Base-by-base conservation (phyloP, 2,329 filamentous ascomycete species). In the Magnaporthiopsis incrustans region DNA sequence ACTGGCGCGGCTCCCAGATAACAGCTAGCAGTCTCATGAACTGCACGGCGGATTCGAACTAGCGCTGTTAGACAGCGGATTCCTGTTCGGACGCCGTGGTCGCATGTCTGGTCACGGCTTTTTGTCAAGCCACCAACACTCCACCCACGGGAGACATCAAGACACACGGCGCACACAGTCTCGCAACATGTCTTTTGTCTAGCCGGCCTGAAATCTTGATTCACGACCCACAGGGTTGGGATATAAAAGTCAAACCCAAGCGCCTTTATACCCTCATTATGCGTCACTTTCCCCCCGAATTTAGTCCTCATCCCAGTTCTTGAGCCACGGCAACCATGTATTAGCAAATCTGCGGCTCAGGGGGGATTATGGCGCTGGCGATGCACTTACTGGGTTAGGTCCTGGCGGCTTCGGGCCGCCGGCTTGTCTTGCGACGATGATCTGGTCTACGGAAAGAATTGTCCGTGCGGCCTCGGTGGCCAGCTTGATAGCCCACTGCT, bases 371-470 rank as follows among this genome's bases (percentile, higher is more conserved):
- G 4, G 44, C 27, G 18, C 35, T 15, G 22, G 2, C 14, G 26
- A 7, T 26, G 12, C 15, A 77, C 81, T 73, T 73, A 83, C 81
- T 59, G 93, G 89, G 79, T 97, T 97, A 70, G 92, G 95, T 60
- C 90, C 93, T 35, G 95, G 95, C 64, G 94, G 94, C 84, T 99
- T 99, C 27, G 96, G 95, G 53, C 95, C 95, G 73, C 95, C 95
- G 60, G 96, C 95, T 80, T 98, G 95, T 79, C 94, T 88, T 67
- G 96, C 93, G 65, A 99, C 95, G 74, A 99, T 99, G 74, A 99
- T 99, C 80, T 99, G 96, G 78, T 99, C 95, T 56, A 99, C 95
- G 60, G 92, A 96, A 68, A 99, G 81, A 35, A 99, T 90, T 60
- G 95, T 99, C 72, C 95, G 86, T 63, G 92, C 94, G 57, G 95